Conservation (phyloP, 1,284 basidiomycete genomes). For the Neonothopanus nambi region DNA sequence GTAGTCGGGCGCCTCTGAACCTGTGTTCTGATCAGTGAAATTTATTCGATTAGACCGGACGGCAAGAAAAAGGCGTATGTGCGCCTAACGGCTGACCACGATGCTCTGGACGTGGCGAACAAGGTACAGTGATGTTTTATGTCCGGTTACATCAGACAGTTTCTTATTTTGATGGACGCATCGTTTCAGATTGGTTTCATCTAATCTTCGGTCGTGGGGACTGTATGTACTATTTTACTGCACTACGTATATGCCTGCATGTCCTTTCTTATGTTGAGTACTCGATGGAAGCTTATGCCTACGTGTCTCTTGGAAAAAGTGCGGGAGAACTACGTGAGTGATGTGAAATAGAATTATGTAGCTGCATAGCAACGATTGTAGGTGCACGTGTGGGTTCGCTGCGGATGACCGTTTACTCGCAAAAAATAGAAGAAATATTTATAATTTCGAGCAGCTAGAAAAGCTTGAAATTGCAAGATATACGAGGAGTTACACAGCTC, state of each 20-base stretch:
- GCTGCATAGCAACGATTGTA: background rate
- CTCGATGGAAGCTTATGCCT: slow-evolving; percentile 5
- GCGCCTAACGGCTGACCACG: slow-evolving; percentile 91
- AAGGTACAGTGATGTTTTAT: slow-evolving; percentile 62
- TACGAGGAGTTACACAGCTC: background rate
- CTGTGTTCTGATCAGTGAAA: background rate
- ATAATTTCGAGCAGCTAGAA: too few relatives aligned
- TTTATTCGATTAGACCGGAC: slow-evolving; percentile 71
- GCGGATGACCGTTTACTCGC: too few relatives aligned
- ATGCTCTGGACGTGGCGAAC: slow-evolving; percentile 98
- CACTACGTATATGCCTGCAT: background rate
- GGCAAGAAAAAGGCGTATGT: slow-evolving; percentile 99
- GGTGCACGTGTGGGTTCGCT: too few relatives aligned
- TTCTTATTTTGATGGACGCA: slow-evolving; percentile 13
- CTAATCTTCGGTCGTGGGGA: slow-evolving; percentile 44
- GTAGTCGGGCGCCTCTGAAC: background rate
- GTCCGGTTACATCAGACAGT: background rate
- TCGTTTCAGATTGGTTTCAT: slow-evolving; percentile 75
- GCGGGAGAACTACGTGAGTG: background rate
- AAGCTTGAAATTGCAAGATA: background rate
- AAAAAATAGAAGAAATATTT: too few relatives aligned
- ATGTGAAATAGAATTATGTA: background rate
- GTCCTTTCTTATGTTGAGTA: background rate
- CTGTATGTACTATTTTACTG: slow-evolving; percentile 2
- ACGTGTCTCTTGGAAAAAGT: background rate